Evolutionary conservation across 805 yeast species (phyloP).

Genomic region (Saccharomycopsis schoenii): DNA sequence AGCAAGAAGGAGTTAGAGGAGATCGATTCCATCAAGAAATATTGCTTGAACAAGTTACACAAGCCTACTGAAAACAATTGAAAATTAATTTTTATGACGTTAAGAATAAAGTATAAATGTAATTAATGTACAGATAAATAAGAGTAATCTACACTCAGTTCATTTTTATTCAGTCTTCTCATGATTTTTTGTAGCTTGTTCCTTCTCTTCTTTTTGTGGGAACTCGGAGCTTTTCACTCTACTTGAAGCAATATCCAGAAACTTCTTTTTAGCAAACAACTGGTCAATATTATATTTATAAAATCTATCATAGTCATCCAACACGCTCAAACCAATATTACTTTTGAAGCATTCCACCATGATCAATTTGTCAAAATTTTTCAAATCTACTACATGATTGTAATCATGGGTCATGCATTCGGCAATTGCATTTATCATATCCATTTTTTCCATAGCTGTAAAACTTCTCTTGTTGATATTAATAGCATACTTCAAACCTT

Average conservation of each 20-base stretch:
- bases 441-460: constrained; percentile 58
- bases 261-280: constrained; percentile 37
- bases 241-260: neutral
- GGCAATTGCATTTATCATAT: constrained; percentile 66
- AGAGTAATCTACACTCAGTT: no score
- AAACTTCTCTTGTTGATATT: constrained; percentile 74
- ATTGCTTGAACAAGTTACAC: neutral
- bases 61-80: neutral
- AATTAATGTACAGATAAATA: neutral
- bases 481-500: constrained; percentile 54
- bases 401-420: constrained; percentile 57
- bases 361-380: constrained; percentile 66
- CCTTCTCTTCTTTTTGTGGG: neutral
- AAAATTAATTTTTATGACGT: neutral
- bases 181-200: neutral
- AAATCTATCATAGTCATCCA: constrained; percentile 49
- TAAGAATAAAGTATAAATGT: neutral
- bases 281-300: constrained; percentile 76
- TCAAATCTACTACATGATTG: constrained; percentile 73
- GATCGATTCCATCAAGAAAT: constrained; percentile 1
- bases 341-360: constrained; percentile 83
- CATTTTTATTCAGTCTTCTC: neutral
- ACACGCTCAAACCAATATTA: constrained; percentile 81
- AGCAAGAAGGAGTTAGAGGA: constrained; percentile 10
- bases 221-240: neutral